Base-by-base conservation (phyloP, 2,329 filamentous ascomycete species). In the Arthroderma sp. region DNA sequence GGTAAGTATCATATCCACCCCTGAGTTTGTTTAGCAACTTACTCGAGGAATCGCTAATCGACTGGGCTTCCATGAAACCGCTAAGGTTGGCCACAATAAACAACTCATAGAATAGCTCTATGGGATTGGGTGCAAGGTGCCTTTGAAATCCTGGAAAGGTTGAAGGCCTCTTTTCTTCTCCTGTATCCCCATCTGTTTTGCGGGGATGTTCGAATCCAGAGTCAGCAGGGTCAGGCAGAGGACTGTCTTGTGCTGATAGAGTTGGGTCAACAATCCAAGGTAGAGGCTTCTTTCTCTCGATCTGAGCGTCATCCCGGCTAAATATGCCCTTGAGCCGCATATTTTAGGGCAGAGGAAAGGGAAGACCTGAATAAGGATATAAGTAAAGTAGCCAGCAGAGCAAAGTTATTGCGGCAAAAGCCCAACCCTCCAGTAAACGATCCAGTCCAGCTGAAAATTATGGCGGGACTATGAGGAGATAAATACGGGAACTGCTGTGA, bases 31-130 rank as follows among this genome's bases (percentile, higher is more conserved):
- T 6, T 36, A n/a, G n/a, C 9, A 8, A 36, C 41, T 6, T 43
- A 43, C 41, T 43, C 6, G 27, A 31, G 22, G 60, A 44, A 49
- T 73, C 68, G 51, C 73, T 74, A 51, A 78, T 74, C 38, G 75
- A 70, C 50, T 75, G 70, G 1, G 68, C 65, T 6, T 65, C 65
- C 5, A 73, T 75, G 54, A 82, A 82, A 9, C 78, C 77, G 4
- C 74, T 76, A 43, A 81, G 64, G 51, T 81, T 82, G 45, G 77
- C 78, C 4, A 80, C 74, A 47, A 78, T 75, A 53, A 77, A 78
- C 0, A 78, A 60, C 55, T 78, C 75, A 51, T 74, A 77, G 55
- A 78, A 78, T 3, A 78, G 62, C 53, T 78, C 70, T 38, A 73
- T 66, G n/a, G 72, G 69, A 3, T 31, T 38, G 9, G 41, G 32